Evolutionary conservation across 495 filamentous ascomycete species (phyloP).

Genomic region (Xylaria scruposa): DNA sequence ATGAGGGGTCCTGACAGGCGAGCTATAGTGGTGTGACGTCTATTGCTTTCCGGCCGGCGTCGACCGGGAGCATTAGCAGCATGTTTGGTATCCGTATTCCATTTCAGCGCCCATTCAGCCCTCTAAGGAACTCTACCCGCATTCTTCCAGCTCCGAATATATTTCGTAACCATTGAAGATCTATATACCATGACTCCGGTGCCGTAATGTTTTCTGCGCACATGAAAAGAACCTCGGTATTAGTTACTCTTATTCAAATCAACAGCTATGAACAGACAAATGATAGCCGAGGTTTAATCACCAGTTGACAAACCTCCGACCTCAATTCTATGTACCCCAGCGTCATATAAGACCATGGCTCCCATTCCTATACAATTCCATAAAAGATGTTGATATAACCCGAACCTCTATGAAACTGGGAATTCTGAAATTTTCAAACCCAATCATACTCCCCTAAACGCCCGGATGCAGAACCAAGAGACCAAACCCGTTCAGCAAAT

Average conservation of each 20-base stretch:
- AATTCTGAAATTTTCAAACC: not conserved
- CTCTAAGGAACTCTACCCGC: not conserved
- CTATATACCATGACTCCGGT: not conserved
- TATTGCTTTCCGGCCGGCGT: conserved; percentile 10
- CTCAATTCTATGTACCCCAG: conserved; percentile 8
- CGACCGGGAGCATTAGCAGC: not conserved
- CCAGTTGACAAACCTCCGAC: conserved; percentile 14
- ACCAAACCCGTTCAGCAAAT: not conserved
- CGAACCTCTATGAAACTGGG: conserved; percentile 5
- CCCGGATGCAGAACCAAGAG: conserved; percentile 13
- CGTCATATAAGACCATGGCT: not conserved
- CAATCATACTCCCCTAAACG: conserved; percentile 9
- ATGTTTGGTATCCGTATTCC: not conserved
- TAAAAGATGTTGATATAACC: conserved; percentile 8
- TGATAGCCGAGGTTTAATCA: not conserved
- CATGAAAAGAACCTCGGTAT: conserved; percentile 17
- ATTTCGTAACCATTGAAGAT: conserved; percentile 12
- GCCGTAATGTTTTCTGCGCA: conserved; percentile 18
- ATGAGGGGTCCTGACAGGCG: not conserved
- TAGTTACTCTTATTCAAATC: not conserved
- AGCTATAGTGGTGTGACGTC: conserved; percentile 11
- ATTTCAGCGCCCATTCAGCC: not conserved
- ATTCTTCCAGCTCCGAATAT: conserved; percentile 10
- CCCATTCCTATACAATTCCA: not conserved
- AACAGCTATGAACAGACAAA: conserved; percentile 1